These are phyloP conservation scores for Peronospora farinosa DNA, from an alignment of 352 stramenopile genomes.

Conservation along the genomic window DNA sequence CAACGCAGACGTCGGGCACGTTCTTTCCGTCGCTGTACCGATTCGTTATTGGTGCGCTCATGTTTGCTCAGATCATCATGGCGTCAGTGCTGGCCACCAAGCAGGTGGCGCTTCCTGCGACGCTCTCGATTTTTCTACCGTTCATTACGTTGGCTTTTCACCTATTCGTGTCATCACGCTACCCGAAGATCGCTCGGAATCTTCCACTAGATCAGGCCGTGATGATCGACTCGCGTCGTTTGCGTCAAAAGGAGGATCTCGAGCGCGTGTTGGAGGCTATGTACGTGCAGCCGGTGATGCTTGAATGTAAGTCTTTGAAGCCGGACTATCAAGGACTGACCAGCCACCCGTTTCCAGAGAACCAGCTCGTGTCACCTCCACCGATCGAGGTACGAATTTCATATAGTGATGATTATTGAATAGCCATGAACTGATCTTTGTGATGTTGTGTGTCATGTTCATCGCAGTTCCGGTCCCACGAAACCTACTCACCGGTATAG, in stretches of 20 bases:
- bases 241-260: conserved; percentile 46
- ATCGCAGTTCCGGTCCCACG: conserved; percentile 26
- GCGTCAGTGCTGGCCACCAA: conserved; percentile 67
- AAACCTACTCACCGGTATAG: conserved; percentile 33
- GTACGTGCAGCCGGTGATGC: conserved; percentile 64
- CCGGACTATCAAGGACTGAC: conserved; percentile 70
- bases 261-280: conserved; percentile 51
- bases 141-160: conserved; percentile 65
- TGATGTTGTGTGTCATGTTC: conserved; percentile 11
- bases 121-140: conserved; percentile 54
- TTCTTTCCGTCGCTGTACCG: conserved; percentile 81
- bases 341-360: conserved; percentile 53
- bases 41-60: conserved; percentile 68
- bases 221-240: conserved; percentile 55
- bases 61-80: conserved; percentile 80
- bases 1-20: conserved; percentile 51
- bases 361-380: conserved; percentile 61
- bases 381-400: conserved; percentile 40
- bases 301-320: conserved; percentile 54
- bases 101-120: conserved; percentile 52
- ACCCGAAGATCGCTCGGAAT: conserved; percentile 59
- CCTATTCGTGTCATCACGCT: conserved; percentile 61
- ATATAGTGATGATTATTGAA: background rate
- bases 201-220: conserved; percentile 74
- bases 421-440: conserved; percentile 14